Conservation (phyloP, 2,329 filamentous ascomycete genomes). For the Leptographium lundbergii region DNA sequence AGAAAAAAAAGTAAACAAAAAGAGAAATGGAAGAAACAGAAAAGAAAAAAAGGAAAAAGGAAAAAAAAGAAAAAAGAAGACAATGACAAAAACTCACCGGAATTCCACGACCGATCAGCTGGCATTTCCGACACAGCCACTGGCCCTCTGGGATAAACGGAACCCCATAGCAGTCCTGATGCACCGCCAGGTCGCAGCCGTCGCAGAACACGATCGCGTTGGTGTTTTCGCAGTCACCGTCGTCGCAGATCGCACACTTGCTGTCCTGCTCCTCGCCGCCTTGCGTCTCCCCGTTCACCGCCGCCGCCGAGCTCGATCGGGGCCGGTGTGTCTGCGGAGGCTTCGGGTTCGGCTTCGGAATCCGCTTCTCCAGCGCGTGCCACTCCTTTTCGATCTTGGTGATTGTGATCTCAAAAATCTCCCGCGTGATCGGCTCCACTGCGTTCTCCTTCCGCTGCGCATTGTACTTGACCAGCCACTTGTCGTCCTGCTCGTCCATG, state of each 20-base stretch:
- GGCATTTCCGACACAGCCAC: slow-evolving; percentile 95
- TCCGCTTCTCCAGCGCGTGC: slow-evolving; percentile 89
- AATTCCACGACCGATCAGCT: slow-evolving; percentile 82
- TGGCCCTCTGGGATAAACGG: slow-evolving; percentile 98
- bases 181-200: slow-evolving; percentile 91
- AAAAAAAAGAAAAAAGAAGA: neutral
- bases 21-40: slow-evolving; percentile 1
- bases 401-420: slow-evolving; percentile 94
- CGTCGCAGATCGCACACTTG: slow-evolving; percentile 95
- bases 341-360: slow-evolving; percentile 93
- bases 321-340: slow-evolving; percentile 89
- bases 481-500: slow-evolving; percentile 98
- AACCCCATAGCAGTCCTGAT: slow-evolving; percentile 97
- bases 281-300: slow-evolving; percentile 84
- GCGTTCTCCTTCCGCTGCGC: slow-evolving; percentile 58
- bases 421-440: slow-evolving; percentile 75
- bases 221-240: slow-evolving; percentile 98
- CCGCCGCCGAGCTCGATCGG: slow-evolving; percentile 83
- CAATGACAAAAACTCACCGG: slow-evolving; percentile 43
- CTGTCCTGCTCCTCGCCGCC: slow-evolving; percentile 89
- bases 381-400: slow-evolving; percentile 99
- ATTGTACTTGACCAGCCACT: slow-evolving; percentile 85
- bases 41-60: neutral
- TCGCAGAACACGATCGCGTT: slow-evolving; percentile 99
- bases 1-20: slow-evolving; percentile 20